Percentiles rank a stretch among this genome's conserved stretches.
phyloP scores from a whole-genome alignment of 2,329 filamentous ascomycete species.

The Biscogniauxia sp. region DNA sequence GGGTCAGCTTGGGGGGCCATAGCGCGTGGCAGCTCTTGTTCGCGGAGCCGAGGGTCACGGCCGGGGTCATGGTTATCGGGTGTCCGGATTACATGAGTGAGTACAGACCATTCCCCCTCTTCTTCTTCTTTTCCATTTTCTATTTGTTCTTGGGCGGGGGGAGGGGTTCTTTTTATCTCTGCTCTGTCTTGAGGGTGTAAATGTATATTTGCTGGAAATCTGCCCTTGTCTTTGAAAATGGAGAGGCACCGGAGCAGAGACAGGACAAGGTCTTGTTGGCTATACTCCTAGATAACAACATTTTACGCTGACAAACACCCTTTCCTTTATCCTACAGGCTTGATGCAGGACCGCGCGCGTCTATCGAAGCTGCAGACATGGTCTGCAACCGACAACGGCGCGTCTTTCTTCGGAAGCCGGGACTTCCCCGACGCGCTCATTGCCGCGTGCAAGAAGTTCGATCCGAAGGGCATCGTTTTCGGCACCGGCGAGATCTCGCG shows the following conservation, averaged over 20 bases:
- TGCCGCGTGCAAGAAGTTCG: constrained; percentile 59
- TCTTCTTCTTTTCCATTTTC: too few species aligned
- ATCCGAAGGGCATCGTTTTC: constrained; percentile 75
- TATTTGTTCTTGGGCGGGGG: too few species aligned
- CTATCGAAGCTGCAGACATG: constrained; percentile 65
- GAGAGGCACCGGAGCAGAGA: too few species aligned
- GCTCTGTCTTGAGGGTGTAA: too few species aligned
- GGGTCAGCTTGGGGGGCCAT: constrained; percentile 85
- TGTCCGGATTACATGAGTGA: constrained; percentile 81
- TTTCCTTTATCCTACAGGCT: constrained; percentile 31
- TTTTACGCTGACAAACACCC: constrained; percentile 1
- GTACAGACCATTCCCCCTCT: constrained; percentile 5
- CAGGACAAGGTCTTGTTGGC: neutral
- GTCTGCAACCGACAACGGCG: constrained; percentile 52
- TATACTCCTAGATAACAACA: neutral
- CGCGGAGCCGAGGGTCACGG: constrained; percentile 73
- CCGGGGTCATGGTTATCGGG: constrained; percentile 77
- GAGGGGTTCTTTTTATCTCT: too few species aligned
- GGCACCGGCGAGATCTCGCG: constrained; percentile 42
- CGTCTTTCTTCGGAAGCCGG: constrained; percentile 68
- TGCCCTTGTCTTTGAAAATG: too few species aligned
- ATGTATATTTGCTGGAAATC: too few species aligned
- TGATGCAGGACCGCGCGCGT: constrained; percentile 77
- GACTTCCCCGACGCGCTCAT: constrained; percentile 75
- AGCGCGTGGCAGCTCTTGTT: constrained; percentile 81